Percentiles rank a stretch among this genome's conserved stretches.
phyloP scores from a whole-genome alignment of 108 stramenopile genomes.

The Discostella stelligeroides region DNA sequence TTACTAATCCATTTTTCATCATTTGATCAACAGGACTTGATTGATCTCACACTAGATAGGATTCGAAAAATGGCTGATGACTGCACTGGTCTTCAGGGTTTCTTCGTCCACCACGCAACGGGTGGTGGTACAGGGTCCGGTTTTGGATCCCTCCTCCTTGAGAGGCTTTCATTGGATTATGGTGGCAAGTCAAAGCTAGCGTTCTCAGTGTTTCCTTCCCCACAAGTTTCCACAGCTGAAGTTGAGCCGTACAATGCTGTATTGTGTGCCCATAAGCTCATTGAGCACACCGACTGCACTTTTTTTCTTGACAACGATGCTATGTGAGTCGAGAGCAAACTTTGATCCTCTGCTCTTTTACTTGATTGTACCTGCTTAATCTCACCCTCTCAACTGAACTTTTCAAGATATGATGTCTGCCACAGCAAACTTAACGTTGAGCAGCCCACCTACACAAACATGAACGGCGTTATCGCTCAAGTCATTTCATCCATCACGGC shows the following conservation, averaged over 20 bases:
- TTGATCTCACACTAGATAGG: conserved; percentile 96
- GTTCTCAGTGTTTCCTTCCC: conserved; percentile 95
- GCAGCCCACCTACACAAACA: conserved; percentile 94
- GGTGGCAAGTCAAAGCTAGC: conserved; percentile 99
- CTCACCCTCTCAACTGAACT: too few species aligned
- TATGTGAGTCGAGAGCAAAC: too few species aligned
- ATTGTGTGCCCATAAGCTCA: conserved; percentile 92
- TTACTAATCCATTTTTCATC: too few species aligned
- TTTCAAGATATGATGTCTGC: too few species aligned
- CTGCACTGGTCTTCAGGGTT: conserved; percentile 99
- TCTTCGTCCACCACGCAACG: conserved; percentile 99
- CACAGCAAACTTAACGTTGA: conserved; percentile 94
- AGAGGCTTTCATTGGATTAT: conserved; percentile 97
- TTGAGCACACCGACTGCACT: conserved; percentile 95
- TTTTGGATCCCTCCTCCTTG: conserved; percentile 97
- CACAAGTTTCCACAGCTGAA: conserved; percentile 94
- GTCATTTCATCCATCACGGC: conserved; percentile 93
- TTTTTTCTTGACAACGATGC: conserved; percentile 97
- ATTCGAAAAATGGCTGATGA: conserved; percentile 98
- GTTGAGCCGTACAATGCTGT: conserved; percentile 98
- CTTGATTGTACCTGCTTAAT: too few species aligned
- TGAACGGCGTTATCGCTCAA: conserved; percentile 94
- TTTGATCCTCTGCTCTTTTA: too few species aligned
- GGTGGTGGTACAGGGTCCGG: conserved; percentile 99
- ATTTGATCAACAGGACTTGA: conserved; percentile 78